Percentiles rank a stretch among this genome's conserved stretches.
These are phyloP conservation scores for Diutina ranongensis DNA, from an alignment of 1,139 yeast species.

Conservation along the genomic window DNA sequence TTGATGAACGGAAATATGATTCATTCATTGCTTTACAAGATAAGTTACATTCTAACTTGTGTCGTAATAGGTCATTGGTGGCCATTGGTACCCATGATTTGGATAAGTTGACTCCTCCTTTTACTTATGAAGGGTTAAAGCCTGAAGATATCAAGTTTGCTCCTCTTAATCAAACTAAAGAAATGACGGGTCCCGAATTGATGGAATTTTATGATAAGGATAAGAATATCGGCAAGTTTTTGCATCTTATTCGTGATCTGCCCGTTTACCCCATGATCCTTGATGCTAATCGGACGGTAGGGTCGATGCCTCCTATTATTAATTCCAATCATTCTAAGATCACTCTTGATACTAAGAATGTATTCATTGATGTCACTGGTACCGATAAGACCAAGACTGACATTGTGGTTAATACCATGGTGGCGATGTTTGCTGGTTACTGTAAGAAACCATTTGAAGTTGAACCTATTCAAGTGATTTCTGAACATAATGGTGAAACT, in stretches of 20 bases:
- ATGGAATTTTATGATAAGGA: slow-evolving; percentile 89
- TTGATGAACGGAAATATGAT: slow-evolving; percentile 77
- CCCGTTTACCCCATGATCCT: slow-evolving; percentile 87
- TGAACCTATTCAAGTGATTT: slow-evolving; percentile 80
- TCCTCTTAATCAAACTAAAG: slow-evolving; percentile 79
- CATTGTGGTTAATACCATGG: slow-evolving; percentile 55
- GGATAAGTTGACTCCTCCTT: slow-evolving; percentile 73
- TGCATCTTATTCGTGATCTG: slow-evolving; percentile 78
- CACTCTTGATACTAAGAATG: slow-evolving; percentile 70
- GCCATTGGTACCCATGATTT: slow-evolving; percentile 98
- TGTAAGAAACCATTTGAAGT: slow-evolving; percentile 66
- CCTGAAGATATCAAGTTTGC: slow-evolving; percentile 70
- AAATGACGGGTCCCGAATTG: slow-evolving; percentile 64
- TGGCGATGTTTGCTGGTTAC: slow-evolving; percentile 92
- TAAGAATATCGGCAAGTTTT: slow-evolving; percentile 78
- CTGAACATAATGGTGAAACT: slow-evolving; percentile 71
- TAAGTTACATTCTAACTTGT: slow-evolving; percentile 86
- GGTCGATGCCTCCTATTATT: slow-evolving; percentile 95
- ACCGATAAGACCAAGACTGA: slow-evolving; percentile 48
- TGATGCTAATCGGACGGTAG: slow-evolving; percentile 67
- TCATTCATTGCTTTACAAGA: slow-evolving; percentile 95
- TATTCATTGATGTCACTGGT: slow-evolving; percentile 90
- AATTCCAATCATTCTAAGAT: slow-evolving; percentile 89
- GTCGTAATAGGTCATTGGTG: slow-evolving; percentile 93
- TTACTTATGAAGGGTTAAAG: slow-evolving; percentile 75